Evolutionary conservation across 2,329 filamentous ascomycete genomes (phyloP).

Genomic region (Camptophora hylomeconis): DNA sequence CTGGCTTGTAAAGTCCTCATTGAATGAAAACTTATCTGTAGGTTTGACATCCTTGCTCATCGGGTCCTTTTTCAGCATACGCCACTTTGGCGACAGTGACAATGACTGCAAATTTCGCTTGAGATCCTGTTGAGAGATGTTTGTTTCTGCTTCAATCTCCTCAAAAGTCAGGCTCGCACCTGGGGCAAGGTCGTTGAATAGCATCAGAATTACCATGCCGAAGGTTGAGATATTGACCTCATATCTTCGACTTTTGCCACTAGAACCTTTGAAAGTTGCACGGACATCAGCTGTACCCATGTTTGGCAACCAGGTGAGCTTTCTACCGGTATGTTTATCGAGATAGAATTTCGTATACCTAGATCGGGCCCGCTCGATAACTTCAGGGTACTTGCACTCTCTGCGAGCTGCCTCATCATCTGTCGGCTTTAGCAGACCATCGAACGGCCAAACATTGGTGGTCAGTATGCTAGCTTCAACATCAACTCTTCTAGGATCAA

Average conservation of each 20-base stretch:
- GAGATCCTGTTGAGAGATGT: conserved; percentile 63
- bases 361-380: conserved; percentile 61
- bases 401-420: conserved; percentile 34
- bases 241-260: conserved; percentile 63
- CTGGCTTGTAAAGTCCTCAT: conserved; percentile 67
- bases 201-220: conserved; percentile 74
- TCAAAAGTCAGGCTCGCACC: conserved; percentile 46
- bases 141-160: conserved; percentile 71
- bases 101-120: conserved; percentile 68
- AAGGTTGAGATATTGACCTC: conserved; percentile 89
- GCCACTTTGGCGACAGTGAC: conserved; percentile 69
- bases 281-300: conserved; percentile 80
- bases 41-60: conserved; percentile 63
- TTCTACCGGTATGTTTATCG: conserved; percentile 72
- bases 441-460: conserved; percentile 88
- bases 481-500: conserved; percentile 54
- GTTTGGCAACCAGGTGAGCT: conserved; percentile 67
- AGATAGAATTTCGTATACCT: conserved; percentile 86
- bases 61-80: conserved; percentile 68
- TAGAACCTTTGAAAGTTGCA: conserved; percentile 59
- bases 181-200: conserved; percentile 67
- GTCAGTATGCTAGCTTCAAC: conserved; percentile 77
- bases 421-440: conserved; percentile 56
- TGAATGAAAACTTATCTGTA: conserved; percentile 70
- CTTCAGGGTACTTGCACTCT: conserved; percentile 59